Conservation (phyloP, 192 early-diverging fungal species). For the Mortierella alpina region DNA sequence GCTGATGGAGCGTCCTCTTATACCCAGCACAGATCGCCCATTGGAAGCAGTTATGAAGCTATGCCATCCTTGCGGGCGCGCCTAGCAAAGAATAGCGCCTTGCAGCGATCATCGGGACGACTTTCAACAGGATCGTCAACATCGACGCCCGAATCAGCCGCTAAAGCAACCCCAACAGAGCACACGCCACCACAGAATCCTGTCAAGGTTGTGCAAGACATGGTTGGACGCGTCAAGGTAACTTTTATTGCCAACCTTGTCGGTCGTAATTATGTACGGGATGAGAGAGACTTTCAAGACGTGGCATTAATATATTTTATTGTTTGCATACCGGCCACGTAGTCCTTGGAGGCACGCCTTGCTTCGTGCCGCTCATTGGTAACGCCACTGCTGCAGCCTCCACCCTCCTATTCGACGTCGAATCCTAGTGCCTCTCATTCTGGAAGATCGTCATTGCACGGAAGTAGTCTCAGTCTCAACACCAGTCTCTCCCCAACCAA, state of each 20-base stretch:
- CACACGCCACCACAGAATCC: constrained; percentile 60
- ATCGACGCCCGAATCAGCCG: not conserved
- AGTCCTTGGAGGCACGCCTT: constrained; percentile 78
- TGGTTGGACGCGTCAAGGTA: constrained; percentile 82
- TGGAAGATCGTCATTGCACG: constrained; percentile 30
- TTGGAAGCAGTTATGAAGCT: constrained; percentile 48
- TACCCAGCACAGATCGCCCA: constrained; percentile 4
- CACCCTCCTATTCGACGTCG: constrained; percentile 57
- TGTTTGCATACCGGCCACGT: not conserved
- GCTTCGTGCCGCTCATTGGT: constrained; percentile 80
- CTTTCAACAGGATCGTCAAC: constrained; percentile 1
- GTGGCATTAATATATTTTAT: not conserved
- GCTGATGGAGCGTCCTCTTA: constrained; percentile 1
- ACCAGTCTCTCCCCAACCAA: not conserved
- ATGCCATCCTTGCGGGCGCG: constrained; percentile 48
- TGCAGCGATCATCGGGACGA: constrained; percentile 29
- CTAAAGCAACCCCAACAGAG: not conserved
- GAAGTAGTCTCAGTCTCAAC: constrained; percentile 12
- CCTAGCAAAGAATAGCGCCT: constrained; percentile 28
- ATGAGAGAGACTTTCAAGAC: not conserved
- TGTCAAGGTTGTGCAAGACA: constrained; percentile 77
- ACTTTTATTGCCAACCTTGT: not conserved
- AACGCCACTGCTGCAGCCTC: constrained; percentile 74
- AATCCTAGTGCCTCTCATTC: constrained; percentile 12
- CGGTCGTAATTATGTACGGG: not conserved